phyloP scores from a whole-genome alignment of 2,329 filamentous ascomycete species.

The Xylaria polymorpha region DNA sequence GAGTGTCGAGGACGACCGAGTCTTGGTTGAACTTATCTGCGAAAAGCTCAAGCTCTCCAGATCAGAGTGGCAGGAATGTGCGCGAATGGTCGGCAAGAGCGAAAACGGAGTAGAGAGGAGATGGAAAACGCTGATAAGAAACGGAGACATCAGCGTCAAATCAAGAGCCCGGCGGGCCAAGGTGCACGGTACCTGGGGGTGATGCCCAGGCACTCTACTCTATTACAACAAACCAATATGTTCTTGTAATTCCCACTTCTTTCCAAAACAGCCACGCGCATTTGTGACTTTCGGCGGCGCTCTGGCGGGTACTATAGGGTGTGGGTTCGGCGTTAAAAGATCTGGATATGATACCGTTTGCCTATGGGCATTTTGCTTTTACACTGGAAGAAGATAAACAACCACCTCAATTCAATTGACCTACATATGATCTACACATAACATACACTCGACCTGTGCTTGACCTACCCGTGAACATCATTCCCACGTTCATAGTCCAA shows the following conservation, averaged over 20 bases:
- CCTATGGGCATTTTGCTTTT: constrained; percentile 29
- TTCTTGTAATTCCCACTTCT: constrained; percentile 11
- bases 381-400: constrained; percentile 13
- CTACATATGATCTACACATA: neutral
- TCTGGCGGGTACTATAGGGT: constrained; percentile 21
- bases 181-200: constrained; percentile 67
- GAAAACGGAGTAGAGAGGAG: constrained; percentile 66
- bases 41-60: constrained; percentile 74
- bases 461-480: neutral
- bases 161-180: constrained; percentile 58
- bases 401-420: constrained; percentile 12
- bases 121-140: constrained; percentile 72
- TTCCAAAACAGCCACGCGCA: constrained; percentile 5
- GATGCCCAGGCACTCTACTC: constrained; percentile 29
- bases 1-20: constrained; percentile 72
- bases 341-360: constrained; percentile 34
- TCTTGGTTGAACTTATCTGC: constrained; percentile 74
- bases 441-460: neutral
- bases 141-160: constrained; percentile 71
- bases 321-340: constrained; percentile 33
- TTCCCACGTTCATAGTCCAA: neutral
- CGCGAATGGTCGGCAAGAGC: constrained; percentile 71
- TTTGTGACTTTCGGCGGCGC: constrained; percentile 8
- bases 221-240: neutral
- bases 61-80: constrained; percentile 75